Base-by-base conservation (phyloP, 306 rosid genomes). In the Acacia crassicarpa region DNA sequence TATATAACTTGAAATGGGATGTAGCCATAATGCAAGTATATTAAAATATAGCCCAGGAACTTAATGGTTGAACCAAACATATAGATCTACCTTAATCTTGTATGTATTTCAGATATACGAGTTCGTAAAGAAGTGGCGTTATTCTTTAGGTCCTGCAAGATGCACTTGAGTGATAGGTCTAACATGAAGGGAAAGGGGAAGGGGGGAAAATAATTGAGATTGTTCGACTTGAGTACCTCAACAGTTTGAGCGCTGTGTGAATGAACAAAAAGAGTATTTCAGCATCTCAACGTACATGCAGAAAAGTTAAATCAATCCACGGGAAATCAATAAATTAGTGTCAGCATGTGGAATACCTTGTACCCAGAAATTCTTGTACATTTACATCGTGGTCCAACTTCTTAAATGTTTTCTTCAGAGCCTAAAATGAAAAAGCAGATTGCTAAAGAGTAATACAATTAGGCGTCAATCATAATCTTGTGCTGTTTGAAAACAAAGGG, bases 301-400 rank as follows among this genome's bases (percentile, higher is more conserved):
- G 49, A 67, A 22, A 45, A 25, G 14, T 33, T 75, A 35, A 67
- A 79, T 72, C 65, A 19, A 25, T 82, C 13, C 48, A 58, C 53
- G 58, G 35, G 25, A 72, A 51, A 66, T 44, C 22, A 59, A 65
- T 23, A 20, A 56, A 84, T 44, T 51, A 69, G 35, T 6, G 61
- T 76, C 54, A 17, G 32, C 75, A 41, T 43, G 16, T 43, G 16
- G 44, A 81, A 79, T 88, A 92, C 98, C 95, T 89, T 80, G 97
- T 86, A 27, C 97, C 95, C 62, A 92, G 77, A 75, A 88, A 91
- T 45, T 92, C 95, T 85, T 89, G 91, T 76, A 92, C 80, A 82
- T 91, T 92, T 67, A 92, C 94, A 59, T 92, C 97, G 83, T 94
- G 98, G 75, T 89, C 97, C 81, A 94, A 69, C 90, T 92, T 92